A percentile compares a stretch with the other conserved stretches of the same genome.
phyloP scores from a whole-genome alignment of 2,329 filamentous ascomycete species.

The Juglanconis sp. region DNA sequence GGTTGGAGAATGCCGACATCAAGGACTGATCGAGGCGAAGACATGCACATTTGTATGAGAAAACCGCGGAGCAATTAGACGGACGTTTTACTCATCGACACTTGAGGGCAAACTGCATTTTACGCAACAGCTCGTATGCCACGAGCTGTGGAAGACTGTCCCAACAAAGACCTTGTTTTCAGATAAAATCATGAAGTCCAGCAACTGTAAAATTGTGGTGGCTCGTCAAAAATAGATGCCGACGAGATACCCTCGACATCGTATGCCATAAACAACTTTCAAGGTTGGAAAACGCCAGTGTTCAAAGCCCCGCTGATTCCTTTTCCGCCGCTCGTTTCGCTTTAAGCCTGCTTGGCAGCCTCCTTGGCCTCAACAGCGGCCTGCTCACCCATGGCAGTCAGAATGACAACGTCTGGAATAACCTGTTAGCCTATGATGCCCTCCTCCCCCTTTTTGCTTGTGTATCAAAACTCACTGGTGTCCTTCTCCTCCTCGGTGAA shows the following conservation, averaged over 20 bases:
- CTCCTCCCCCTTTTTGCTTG: not conserved
- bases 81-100: not conserved
- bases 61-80: not conserved
- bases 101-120: constrained; percentile 13
- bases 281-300: constrained; percentile 12
- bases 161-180: constrained; percentile 6
- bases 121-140: constrained; percentile 11
- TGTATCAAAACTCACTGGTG: constrained; percentile 66
- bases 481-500: constrained; percentile 86
- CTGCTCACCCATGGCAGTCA: constrained; percentile 96
- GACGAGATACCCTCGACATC: constrained; percentile 16
- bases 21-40: not conserved
- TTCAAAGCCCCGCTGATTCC: constrained; percentile 13
- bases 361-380: constrained; percentile 91
- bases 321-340: constrained; percentile 5
- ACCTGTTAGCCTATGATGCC: constrained; percentile 21
- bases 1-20: too few relatives aligned
- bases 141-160: constrained; percentile 5
- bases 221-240: constrained; percentile 16
- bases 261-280: constrained; percentile 14
- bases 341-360: constrained; percentile 55
- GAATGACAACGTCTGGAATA: constrained; percentile 75
- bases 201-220: constrained; percentile 16
- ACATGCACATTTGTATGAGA: not conserved
- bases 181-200: constrained; percentile 20